phyloP scores from a whole-genome alignment of 768 basidiomycete genomes.

The Exsudoporus frostii region DNA sequence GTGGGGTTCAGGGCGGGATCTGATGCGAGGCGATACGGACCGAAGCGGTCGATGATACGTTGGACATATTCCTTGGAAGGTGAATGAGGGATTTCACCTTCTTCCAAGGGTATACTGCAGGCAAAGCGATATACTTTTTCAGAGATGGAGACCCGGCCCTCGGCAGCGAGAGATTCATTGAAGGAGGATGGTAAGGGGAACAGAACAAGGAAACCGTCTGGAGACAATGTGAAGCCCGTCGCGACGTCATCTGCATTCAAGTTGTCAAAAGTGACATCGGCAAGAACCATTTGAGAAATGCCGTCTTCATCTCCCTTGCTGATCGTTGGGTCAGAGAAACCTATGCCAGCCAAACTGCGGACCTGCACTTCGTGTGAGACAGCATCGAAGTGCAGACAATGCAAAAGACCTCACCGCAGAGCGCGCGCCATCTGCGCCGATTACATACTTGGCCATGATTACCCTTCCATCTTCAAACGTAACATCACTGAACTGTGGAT shows the following conservation, averaged over 20 bases:
- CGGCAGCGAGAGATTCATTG: slow-evolving; percentile 15
- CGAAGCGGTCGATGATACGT: slow-evolving; percentile 38
- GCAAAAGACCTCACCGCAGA: slow-evolving; percentile 36
- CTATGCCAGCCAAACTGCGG: slow-evolving; percentile 39
- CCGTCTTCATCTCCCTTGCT: slow-evolving; percentile 24
- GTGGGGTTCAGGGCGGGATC: slow-evolving; percentile 33
- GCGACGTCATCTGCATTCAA: not conserved
- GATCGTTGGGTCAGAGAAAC: slow-evolving; percentile 43
- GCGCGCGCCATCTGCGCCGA: slow-evolving; percentile 50
- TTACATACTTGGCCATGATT: slow-evolving; percentile 43
- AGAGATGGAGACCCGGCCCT: slow-evolving; percentile 6
- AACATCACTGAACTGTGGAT: slow-evolving; percentile 36
- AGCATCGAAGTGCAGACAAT: not conserved
- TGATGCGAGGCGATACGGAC: slow-evolving; percentile 33
- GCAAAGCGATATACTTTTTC: slow-evolving; percentile 38
- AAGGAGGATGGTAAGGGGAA: slow-evolving; percentile 35
- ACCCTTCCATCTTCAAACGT: slow-evolving; percentile 44
- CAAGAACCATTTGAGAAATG: slow-evolving; percentile 42
- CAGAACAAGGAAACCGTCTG: slow-evolving; percentile 33
- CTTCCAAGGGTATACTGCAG: slow-evolving; percentile 35
- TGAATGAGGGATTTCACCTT: slow-evolving; percentile 35
- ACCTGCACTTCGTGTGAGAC: slow-evolving; percentile 31
- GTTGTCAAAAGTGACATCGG: slow-evolving; percentile 40
- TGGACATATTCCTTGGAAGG: slow-evolving; percentile 44
- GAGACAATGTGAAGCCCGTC: slow-evolving; percentile 23